phyloP scores from a whole-genome alignment of 1,139 yeast genomes.

The Yamadazyma friedrichii region DNA sequence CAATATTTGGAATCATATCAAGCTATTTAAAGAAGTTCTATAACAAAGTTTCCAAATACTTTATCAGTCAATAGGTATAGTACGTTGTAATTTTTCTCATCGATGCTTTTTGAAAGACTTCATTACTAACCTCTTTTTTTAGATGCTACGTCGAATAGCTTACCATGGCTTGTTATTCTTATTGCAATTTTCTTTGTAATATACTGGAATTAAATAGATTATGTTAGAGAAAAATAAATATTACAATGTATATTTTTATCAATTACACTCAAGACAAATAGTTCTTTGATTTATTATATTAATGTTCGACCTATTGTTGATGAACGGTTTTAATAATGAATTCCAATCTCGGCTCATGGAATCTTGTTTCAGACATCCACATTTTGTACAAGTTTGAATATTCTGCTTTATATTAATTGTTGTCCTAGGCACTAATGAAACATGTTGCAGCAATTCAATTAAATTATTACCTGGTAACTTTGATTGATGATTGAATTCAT shows the following conservation, averaged over 20 bases:
- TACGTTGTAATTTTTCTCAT: background rate
- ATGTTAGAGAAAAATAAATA: background rate
- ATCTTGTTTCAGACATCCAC: slow-evolving; percentile 25
- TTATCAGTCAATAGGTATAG: slow-evolving; percentile 10
- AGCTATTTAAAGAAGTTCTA: slow-evolving; percentile 9
- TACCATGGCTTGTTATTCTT: background rate
- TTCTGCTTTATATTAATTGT: slow-evolving; percentile 17
- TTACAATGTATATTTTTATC: too few relatives aligned
- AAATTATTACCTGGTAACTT: slow-evolving; percentile 24
- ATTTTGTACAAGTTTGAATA: slow-evolving; percentile 31
- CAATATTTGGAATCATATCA: slow-evolving; percentile 8
- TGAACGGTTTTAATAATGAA: slow-evolving; percentile 26
- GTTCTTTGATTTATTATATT: background rate
- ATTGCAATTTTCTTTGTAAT: background rate
- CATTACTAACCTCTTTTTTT: slow-evolving; percentile 1
- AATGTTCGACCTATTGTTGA: slow-evolving; percentile 11
- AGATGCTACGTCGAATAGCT: background rate
- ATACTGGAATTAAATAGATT: background rate
- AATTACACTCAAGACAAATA: background rate
- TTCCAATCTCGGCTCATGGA: slow-evolving; percentile 26
- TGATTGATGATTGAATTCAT: slow-evolving; percentile 19
- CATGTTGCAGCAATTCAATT: slow-evolving; percentile 25
- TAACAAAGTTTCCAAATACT: slow-evolving; percentile 7
- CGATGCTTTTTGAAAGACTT: too few relatives aligned
- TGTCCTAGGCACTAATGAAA: slow-evolving; percentile 27